Conservation (phyloP, 169 alveolate species). For the Cystoisospora suis region DNA sequence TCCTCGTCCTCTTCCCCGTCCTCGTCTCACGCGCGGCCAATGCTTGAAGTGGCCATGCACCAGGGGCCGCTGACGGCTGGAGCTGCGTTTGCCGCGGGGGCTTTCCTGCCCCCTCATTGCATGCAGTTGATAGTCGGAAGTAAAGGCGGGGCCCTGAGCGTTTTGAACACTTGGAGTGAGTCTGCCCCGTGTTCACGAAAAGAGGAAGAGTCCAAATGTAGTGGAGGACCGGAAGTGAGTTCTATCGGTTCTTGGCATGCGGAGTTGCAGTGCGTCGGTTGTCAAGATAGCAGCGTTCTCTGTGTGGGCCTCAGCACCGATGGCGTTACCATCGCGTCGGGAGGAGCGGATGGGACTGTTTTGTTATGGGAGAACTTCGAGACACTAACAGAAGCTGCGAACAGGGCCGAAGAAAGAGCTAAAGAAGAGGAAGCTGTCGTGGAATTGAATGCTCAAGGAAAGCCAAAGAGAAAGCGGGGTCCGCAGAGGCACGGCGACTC, state of each 20-base stretch:
- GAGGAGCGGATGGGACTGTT: background rate
- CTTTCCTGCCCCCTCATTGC: background rate
- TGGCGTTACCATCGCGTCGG: slow-evolving; percentile 23
- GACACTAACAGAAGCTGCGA: background rate
- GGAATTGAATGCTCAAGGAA: background rate
- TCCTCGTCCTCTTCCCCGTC: background rate
- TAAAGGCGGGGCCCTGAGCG: background rate
- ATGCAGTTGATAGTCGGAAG: background rate
- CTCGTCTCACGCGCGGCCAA: background rate
- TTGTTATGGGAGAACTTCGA: slow-evolving; percentile 1
- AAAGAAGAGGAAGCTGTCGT: background rate
- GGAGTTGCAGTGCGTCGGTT: slow-evolving; percentile 5
- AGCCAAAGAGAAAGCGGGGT: background rate
- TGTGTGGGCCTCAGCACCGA: background rate
- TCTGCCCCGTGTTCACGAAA: background rate
- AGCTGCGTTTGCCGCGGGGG: slow-evolving; percentile 23
- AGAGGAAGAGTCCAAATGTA: background rate
- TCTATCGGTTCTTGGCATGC: background rate
- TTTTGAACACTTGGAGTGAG: background rate
- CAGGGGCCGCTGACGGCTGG: slow-evolving; percentile 3
- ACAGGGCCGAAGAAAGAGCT: background rate
- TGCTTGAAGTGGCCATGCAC: background rate
- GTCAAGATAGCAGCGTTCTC: background rate
- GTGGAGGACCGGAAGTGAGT: background rate
- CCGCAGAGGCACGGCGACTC: background rate